A percentile compares a stretch with the other conserved stretches of the same genome.
Conservation (phyloP, 805 yeast species). For the Hanseniaspora valbyensis region DNA sequence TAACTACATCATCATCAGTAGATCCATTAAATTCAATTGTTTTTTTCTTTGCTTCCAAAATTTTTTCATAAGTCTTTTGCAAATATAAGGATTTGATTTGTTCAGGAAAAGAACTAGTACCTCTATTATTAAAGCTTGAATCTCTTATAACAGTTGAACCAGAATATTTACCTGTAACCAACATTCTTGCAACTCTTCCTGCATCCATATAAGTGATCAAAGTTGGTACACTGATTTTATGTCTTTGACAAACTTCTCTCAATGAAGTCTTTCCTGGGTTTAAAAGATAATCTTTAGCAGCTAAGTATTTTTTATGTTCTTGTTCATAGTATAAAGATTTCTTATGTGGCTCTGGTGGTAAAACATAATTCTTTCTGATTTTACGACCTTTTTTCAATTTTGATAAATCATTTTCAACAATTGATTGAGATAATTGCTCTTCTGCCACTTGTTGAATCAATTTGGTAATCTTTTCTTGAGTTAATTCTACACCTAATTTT, state of each 20-base stretch:
- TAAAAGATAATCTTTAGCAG: slow-evolving; percentile 12
- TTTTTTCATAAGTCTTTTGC: slow-evolving; percentile 14
- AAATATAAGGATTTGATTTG: slow-evolving; percentile 9
- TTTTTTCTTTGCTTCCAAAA: slow-evolving; percentile 11
- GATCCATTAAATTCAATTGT: not conserved
- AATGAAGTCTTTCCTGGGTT: slow-evolving; percentile 15
- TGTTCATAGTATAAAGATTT: not conserved
- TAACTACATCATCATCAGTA: not conserved
- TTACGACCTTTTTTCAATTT: slow-evolving; percentile 15
- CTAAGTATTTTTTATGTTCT: slow-evolving; percentile 13
- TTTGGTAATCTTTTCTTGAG: not conserved
- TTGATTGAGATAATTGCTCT: not conserved
- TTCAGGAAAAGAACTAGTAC: slow-evolving; percentile 13
- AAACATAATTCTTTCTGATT: slow-evolving; percentile 14
- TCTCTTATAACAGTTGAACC: slow-evolving; percentile 16
- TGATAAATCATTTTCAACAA: not conserved
- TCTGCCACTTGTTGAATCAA: slow-evolving; percentile 4
- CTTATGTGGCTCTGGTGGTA: slow-evolving; percentile 14
- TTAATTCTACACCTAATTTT: not conserved
- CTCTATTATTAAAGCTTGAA: slow-evolving; percentile 16
- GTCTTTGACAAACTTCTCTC: slow-evolving; percentile 15
- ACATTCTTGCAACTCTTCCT: slow-evolving; percentile 15
- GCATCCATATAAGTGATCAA: slow-evolving; percentile 17
- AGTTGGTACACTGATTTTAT: slow-evolving; percentile 15
- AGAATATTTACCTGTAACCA: slow-evolving; percentile 15